Evolutionary conservation across 78 protist genomes (phyloP).

Genomic region (Planoprotostelium fungivorum): DNA sequence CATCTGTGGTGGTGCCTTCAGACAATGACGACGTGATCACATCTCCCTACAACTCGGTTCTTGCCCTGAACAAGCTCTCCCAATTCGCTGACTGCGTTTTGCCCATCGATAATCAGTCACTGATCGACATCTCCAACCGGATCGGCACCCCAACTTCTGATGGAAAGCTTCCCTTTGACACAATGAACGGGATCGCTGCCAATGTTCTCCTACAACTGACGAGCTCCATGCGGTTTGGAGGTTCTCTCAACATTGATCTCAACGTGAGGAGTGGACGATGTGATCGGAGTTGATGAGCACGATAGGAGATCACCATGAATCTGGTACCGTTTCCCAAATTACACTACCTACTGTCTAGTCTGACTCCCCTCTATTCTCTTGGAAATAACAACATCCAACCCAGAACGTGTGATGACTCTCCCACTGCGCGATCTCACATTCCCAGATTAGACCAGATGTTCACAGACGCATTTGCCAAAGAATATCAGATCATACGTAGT

Average conservation of each 20-base stretch:
- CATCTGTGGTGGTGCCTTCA: slow-evolving; percentile 54
- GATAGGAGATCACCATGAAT: slow-evolving; percentile 68
- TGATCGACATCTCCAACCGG: slow-evolving; percentile 20
- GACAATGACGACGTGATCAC: slow-evolving; percentile 78
- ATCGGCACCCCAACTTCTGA: not conserved
- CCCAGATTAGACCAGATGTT: slow-evolving; percentile 49
- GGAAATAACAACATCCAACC: not conserved
- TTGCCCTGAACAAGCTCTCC: slow-evolving; percentile 30
- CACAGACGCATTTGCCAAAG: slow-evolving; percentile 31
- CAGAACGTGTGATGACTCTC: not conserved
- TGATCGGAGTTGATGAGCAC: not conserved
- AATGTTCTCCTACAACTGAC: slow-evolving; percentile 60
- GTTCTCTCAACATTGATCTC: slow-evolving; percentile 83
- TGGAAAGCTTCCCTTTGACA: slow-evolving; percentile 47
- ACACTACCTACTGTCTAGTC: slow-evolving; percentile 56
- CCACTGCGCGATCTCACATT: not conserved
- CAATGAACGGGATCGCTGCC: slow-evolving; percentile 77
- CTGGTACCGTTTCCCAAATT: slow-evolving; percentile 80
- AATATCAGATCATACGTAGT: slow-evolving; percentile 27
- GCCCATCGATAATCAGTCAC: slow-evolving; percentile 71
- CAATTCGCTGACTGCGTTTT: slow-evolving; percentile 67
- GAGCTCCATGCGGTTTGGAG: slow-evolving; percentile 52
- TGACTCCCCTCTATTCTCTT: slow-evolving; percentile 51
- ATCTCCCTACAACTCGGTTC: slow-evolving; percentile 54
- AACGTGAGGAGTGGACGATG: slow-evolving; percentile 7